These are phyloP conservation scores for Ascochyta clinopodiicola DNA, from an alignment of 2,329 filamentous ascomycete genomes.

Conservation along the genomic window DNA sequence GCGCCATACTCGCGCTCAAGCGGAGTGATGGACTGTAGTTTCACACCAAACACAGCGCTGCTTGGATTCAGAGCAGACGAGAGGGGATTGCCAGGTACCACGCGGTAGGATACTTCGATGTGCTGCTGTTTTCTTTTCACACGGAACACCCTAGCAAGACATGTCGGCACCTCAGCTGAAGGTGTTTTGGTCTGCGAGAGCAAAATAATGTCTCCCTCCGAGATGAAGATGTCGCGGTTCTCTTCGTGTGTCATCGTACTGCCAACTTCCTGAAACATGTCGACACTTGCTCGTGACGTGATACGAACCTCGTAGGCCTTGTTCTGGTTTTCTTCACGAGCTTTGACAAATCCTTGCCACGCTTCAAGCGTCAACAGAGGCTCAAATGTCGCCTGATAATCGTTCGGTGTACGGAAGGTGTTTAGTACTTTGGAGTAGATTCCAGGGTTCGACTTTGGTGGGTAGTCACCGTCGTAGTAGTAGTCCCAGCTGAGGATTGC, in stretches of 20 bases:
- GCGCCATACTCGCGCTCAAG: constrained; percentile 96
- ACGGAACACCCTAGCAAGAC: constrained; percentile 82
- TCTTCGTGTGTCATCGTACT: constrained; percentile 76
- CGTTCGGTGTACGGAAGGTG: constrained; percentile 74
- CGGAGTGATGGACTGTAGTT: constrained; percentile 91
- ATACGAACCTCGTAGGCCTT: constrained; percentile 88
- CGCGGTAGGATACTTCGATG: constrained; percentile 84
- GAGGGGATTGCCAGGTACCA: constrained; percentile 71
- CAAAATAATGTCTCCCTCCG: constrained; percentile 87
- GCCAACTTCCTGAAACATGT: constrained; percentile 90
- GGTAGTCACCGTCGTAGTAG: constrained; percentile 86
- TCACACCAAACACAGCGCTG: constrained; percentile 73
- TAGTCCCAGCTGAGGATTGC: constrained; percentile 94
- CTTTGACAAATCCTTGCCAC: constrained; percentile 91
- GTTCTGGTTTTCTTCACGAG: constrained; percentile 82
- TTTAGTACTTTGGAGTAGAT: constrained; percentile 79
- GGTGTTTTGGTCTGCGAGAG: constrained; percentile 78
- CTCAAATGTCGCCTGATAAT: constrained; percentile 90
- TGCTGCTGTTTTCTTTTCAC: constrained; percentile 80
- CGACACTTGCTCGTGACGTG: constrained; percentile 84
- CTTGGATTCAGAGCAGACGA: constrained; percentile 73
- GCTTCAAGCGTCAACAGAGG: constrained; percentile 90
- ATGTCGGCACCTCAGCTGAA: constrained; percentile 74
- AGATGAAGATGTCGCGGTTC: constrained; percentile 73
- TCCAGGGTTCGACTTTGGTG: constrained; percentile 73